A percentile compares a stretch with the other conserved stretches of the same genome.
Evolutionary conservation across 768 basidiomycete genomes (phyloP).

Genomic region (Nidula microcarpa): DNA sequence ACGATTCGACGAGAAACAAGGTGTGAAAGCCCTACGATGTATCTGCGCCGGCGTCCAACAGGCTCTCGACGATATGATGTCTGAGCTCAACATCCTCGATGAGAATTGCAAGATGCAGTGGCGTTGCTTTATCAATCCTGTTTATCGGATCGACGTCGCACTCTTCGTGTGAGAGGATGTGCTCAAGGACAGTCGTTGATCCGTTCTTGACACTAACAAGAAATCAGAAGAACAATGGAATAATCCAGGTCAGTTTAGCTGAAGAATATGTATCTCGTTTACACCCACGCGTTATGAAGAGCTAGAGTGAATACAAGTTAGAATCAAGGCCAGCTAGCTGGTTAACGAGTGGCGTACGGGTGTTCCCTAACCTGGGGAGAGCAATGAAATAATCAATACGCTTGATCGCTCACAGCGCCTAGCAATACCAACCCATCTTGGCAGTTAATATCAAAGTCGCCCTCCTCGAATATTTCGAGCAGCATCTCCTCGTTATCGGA

Average conservation of each 20-base stretch:
- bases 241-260: too few species aligned
- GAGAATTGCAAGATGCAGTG: conserved; percentile 70
- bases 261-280: too few species aligned
- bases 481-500: conserved; percentile 69
- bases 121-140: conserved; percentile 65
- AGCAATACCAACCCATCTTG: conserved; percentile 70
- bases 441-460: conserved; percentile 67
- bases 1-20: too few species aligned
- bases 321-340: too few species aligned
- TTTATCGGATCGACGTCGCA: conserved; percentile 85
- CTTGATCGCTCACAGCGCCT: too few species aligned
- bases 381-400: conserved; percentile 20
- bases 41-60: conserved; percentile 81
- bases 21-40: conserved; percentile 61
- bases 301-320: conserved; percentile 11
- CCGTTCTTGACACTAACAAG: conserved; percentile 55
- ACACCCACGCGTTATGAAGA: conserved; percentile 23
- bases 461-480: conserved; percentile 53
- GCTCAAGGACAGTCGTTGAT: conserved; percentile 62
- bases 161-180: conserved; percentile 67
- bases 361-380: conserved; percentile 62
- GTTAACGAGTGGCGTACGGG: conserved; percentile 50
- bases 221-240: too few species aligned
- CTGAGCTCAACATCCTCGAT: conserved; percentile 54
- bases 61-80: conserved; percentile 49